A percentile compares a stretch with the other conserved stretches of the same genome.
Evolutionary conservation across 2,329 filamentous ascomycete genomes (phyloP).

Genomic region (Colletotrichum godetiae): DNA sequence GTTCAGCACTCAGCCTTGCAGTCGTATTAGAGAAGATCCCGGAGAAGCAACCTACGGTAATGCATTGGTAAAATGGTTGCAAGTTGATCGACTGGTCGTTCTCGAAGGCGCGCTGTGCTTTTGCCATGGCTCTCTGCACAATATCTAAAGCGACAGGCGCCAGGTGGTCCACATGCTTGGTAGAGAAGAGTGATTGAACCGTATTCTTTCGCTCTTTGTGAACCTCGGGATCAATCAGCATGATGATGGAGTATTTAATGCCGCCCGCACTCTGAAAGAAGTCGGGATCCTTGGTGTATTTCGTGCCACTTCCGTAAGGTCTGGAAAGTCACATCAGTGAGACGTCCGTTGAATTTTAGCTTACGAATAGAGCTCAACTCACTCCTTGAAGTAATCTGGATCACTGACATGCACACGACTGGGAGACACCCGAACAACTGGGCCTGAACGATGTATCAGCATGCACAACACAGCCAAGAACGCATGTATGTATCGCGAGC

Average conservation of each 20-base stretch:
- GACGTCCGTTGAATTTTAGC: too few relatives aligned
- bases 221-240: slow-evolving; percentile 19
- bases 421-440: background rate
- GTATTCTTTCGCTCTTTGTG: slow-evolving; percentile 13
- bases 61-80: background rate
- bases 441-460: background rate
- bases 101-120: background rate
- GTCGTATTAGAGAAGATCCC: background rate
- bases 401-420: background rate
- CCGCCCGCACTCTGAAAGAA: slow-evolving; percentile 19
- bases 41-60: background rate
- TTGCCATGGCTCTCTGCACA: background rate
- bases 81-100: background rate
- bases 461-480: background rate
- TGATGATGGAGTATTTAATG: slow-evolving; percentile 25
- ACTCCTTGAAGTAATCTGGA: background rate
- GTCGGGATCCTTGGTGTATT: background rate
- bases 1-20: background rate
- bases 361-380: background rate
- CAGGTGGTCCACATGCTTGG: background rate
- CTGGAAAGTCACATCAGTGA: background rate
- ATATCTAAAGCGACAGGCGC: background rate
- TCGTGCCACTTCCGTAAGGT: background rate
- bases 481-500: background rate
- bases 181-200: background rate